phyloP scores from a whole-genome alignment of 208 protist genomes.

The Acanthamoeba sp. region DNA sequence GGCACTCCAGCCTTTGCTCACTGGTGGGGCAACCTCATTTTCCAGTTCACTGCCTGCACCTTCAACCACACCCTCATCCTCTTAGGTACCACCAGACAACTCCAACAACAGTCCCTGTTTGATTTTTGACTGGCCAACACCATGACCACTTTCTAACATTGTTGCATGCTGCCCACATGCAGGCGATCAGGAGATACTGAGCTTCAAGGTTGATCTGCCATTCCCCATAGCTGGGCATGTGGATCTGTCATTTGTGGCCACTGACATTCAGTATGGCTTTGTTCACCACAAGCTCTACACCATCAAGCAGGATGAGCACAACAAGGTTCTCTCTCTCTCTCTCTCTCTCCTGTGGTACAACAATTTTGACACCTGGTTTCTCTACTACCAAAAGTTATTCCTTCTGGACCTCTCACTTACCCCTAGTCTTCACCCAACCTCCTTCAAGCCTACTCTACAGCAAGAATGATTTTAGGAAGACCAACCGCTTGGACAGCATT shows the following conservation, averaged over 20 bases:
- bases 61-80: conserved; percentile 43
- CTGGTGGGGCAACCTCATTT: conserved; percentile 28
- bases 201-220: conserved; percentile 3
- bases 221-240: neutral
- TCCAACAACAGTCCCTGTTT: neutral
- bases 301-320: conserved; percentile 23
- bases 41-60: neutral
- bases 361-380: no score
- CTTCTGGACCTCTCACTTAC: no score
- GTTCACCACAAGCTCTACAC: conserved; percentile 41
- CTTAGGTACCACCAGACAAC: neutral
- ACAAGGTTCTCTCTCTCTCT: neutral
- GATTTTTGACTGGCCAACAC: no score
- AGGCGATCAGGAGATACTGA: conserved; percentile 2
- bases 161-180: neutral
- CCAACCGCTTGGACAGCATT: no score
- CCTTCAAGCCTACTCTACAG: no score
- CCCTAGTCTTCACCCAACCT: no score
- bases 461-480: no score
- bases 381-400: no score
- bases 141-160: neutral
- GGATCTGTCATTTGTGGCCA: neutral
- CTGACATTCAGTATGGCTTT: conserved; percentile 21
- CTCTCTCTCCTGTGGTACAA: neutral
- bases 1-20: conserved; percentile 7